Evolutionary conservation across 2,329 filamentous ascomycete genomes (phyloP), one percentile per base, ranked within the genome.

Genomic region (Xylariaceae sp.): DNA sequence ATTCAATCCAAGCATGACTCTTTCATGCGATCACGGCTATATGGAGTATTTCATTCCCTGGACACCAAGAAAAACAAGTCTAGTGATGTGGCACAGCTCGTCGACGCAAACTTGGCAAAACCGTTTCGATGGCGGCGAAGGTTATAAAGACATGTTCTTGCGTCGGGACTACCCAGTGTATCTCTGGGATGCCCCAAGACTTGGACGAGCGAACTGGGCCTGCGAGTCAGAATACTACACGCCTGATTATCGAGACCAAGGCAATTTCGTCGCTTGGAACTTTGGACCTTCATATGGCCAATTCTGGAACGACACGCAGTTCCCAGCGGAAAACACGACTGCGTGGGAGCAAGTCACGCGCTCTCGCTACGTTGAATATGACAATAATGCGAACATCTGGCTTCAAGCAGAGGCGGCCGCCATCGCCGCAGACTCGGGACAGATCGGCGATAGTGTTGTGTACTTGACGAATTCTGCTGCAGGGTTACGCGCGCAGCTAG

Each of bases 81-180:
- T 72, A 18, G 64, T 71, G 14, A 68, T 71, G 66, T 72, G 69
- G 69, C 69, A 72, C 54, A 69, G 66, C 51, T 69, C 68, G 13
- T 68, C 62, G 56, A 71, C 68, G 4, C 70, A 72, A 52, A 64
- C 62, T 5, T 71, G 60, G 54, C 69, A 72, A 50, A 72, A 71
- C 55, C 66, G 69, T 14, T 71, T 64, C 63, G 69, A 70, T 55
- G 69, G 69, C 39, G 69, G 69, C 42, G 66, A 69, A 31, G 69
- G 69, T n/a, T 72, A 63, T 61, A 71, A 71, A 51, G 69, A 72
- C 60, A 71, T 64, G 63, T 70, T 71, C 46, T 53, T 71, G 42
- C 66, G 69, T 34, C 64, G 65, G 5, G 59, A 66, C 52, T 72
- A 71, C 43, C 69, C 69, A 7, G 69, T 72, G 5, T 72, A 68